Percentiles rank a stretch among this genome's conserved stretches.
phyloP scores from a whole-genome alignment of 352 stramenopile species.

The Globisporangium nagaii region DNA sequence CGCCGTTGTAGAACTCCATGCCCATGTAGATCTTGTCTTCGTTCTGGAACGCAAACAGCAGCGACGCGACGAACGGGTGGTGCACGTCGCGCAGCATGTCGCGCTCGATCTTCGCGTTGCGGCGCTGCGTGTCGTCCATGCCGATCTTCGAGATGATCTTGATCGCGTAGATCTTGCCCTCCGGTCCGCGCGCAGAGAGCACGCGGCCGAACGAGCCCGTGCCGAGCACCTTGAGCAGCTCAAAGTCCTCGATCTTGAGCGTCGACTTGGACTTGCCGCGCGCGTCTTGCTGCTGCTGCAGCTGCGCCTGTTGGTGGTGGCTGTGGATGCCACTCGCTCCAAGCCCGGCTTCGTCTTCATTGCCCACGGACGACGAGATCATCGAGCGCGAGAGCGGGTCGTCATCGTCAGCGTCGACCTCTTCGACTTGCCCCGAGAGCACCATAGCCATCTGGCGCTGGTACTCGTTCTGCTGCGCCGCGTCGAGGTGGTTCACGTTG shows the following conservation, averaged over 20 bases:
- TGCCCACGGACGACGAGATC: conserved; percentile 51
- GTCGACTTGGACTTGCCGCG: conserved; percentile 73
- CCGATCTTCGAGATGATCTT: conserved; percentile 89
- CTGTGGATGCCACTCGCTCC: background rate
- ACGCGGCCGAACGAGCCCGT: conserved; percentile 83
- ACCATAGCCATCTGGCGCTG: conserved; percentile 56
- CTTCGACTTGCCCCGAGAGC: conserved; percentile 67
- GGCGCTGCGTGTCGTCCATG: conserved; percentile 77
- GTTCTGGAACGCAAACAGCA: conserved; percentile 97
- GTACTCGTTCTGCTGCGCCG: conserved; percentile 34
- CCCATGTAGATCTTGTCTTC: conserved; percentile 98
- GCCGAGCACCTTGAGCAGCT: conserved; percentile 79
- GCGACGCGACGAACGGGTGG: conserved; percentile 96
- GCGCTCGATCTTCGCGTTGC: conserved; percentile 89
- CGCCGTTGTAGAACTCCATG: conserved; percentile 98
- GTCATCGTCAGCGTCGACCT: conserved; percentile 67
- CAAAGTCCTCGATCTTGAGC: conserved; percentile 84
- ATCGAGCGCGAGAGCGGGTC: conserved; percentile 55
- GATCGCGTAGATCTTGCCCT: conserved; percentile 79
- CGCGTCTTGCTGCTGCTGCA: conserved; percentile 11
- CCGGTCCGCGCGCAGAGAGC: conserved; percentile 58
- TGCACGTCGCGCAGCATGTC: conserved; percentile 93
- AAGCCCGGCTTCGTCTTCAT: conserved; percentile 50
- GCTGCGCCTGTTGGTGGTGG: conserved; percentile 13
- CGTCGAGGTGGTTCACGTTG: conserved; percentile 72